phyloP scores from a whole-genome alignment of 192 early-diverging fungal genomes.

The Geranomyces michiganensis region DNA sequence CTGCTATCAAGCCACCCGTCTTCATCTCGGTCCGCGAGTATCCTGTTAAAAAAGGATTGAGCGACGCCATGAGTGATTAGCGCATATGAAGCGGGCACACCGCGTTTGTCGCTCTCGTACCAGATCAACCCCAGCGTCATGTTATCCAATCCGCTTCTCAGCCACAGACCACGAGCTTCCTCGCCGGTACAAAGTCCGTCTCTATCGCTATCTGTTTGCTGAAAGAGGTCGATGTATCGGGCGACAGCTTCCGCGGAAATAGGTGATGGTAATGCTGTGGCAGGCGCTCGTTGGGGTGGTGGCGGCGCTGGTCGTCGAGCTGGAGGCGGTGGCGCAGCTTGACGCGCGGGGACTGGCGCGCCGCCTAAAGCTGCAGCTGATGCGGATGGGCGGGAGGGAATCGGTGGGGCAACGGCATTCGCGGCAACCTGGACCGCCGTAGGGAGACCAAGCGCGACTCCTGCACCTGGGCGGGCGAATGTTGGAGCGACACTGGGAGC shows the following conservation, averaged over 20 bases:
- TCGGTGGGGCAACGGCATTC: slow-evolving; percentile 10
- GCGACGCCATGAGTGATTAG: background rate
- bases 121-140: slow-evolving; percentile 27
- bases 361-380: background rate
- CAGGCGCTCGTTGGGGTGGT: slow-evolving; percentile 9
- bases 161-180: slow-evolving; percentile 17
- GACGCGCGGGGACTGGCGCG: background rate
- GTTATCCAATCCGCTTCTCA: slow-evolving; percentile 25
- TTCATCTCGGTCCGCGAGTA: slow-evolving; percentile 20
- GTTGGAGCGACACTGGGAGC: background rate
- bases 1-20: slow-evolving; percentile 13
- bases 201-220: background rate
- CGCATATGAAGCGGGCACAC: too few relatives aligned
- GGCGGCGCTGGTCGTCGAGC: slow-evolving; percentile 12
- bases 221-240: slow-evolving; percentile 26
- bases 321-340: slow-evolving; percentile 1
- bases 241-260: slow-evolving; percentile 14
- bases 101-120: slow-evolving; percentile 6
- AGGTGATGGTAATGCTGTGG: background rate
- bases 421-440: slow-evolving; percentile 1
- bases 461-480: slow-evolving; percentile 12
- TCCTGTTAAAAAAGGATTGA: slow-evolving; percentile 7
- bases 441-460: slow-evolving; percentile 8
- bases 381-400: slow-evolving; percentile 24
- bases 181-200: slow-evolving; percentile 11